A percentile compares a stretch with the other conserved stretches of the same genome.
Conservation (phyloP, 768 basidiomycete species). For the Tulasnella sp. region DNA sequence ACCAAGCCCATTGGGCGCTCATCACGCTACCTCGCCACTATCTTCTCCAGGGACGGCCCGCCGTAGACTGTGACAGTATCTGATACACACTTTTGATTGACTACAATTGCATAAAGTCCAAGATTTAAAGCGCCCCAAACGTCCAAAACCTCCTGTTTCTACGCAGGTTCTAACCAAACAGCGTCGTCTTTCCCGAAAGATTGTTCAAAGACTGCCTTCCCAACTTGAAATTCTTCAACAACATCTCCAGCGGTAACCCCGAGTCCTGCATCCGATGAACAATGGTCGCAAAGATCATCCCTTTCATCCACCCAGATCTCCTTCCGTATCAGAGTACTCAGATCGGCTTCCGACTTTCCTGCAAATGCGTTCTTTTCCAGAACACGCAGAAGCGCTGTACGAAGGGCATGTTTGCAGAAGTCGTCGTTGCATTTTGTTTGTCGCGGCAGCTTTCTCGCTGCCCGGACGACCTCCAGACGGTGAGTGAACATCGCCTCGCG, state of each 20-base stretch:
- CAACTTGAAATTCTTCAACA: background rate
- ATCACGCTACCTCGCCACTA: too few species aligned
- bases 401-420: background rate
- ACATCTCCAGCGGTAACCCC: background rate
- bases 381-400: background rate
- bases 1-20: too few species aligned
- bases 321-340: background rate
- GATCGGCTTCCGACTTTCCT: background rate
- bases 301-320: background rate
- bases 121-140: too few species aligned
- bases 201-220: background rate
- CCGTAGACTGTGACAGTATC: too few species aligned
- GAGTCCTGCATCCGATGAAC: background rate
- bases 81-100: too few species aligned
- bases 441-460: background rate
- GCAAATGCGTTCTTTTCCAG: background rate
- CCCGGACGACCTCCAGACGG: background rate
- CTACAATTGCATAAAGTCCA: too few species aligned
- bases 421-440: background rate
- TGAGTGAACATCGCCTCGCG: background rate
- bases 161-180: background rate
- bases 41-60: too few species aligned
- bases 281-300: background rate
- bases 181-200: background rate
- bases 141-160: background rate